Conservation (phyloP, 306 rosid species). For the Trifolium pratense region DNA sequence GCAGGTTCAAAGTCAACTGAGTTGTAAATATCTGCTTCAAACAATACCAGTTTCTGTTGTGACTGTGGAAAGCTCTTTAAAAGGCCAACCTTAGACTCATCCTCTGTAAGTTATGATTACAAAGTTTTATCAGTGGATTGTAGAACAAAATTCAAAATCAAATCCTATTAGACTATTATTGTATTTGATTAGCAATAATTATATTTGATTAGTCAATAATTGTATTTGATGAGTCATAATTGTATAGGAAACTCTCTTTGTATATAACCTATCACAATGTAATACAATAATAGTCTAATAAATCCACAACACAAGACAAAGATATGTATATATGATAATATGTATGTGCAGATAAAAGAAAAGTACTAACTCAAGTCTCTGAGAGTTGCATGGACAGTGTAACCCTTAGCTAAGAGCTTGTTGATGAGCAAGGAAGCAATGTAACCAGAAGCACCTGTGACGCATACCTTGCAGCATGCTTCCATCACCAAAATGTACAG, state of each 20-base stretch:
- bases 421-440: slow-evolving; percentile 51
- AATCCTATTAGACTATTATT: too few species aligned
- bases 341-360: too few species aligned
- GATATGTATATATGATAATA: too few species aligned
- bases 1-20: slow-evolving; percentile 45
- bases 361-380: slow-evolving; percentile 47
- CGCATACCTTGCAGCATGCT: slow-evolving; percentile 47
- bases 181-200: too few species aligned
- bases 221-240: too few species aligned
- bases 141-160: too few species aligned
- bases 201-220: too few species aligned
- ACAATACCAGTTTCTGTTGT: slow-evolving; percentile 44
- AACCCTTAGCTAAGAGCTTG: slow-evolving; percentile 54
- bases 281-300: too few species aligned
- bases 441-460: slow-evolving; percentile 57
- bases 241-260: too few species aligned
- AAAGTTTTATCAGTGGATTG: background rate
- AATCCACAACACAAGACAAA: background rate
- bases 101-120: slow-evolving; percentile 39
- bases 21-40: slow-evolving; percentile 53
- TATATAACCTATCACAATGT: too few species aligned
- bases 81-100: slow-evolving; percentile 45
- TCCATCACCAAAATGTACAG: background rate
- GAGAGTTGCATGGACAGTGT: slow-evolving; percentile 59
- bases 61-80: slow-evolving; percentile 50